Conservation (phyloP, 495 filamentous ascomycete genomes). For the Pyrenopolyporus hunteri region DNA sequence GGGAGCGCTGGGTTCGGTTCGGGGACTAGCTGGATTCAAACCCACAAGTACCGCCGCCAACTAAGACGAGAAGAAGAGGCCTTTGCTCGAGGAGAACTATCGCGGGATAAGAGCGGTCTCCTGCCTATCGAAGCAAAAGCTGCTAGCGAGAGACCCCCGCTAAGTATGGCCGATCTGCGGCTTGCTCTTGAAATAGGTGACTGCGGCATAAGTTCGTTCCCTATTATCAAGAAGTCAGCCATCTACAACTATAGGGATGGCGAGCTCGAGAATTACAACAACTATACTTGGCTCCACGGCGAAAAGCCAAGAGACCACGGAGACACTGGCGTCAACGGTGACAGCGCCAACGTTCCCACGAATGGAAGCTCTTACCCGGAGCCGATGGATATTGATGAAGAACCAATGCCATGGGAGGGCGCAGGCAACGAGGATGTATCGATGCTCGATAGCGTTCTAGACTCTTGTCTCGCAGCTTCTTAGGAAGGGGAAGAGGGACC, state of each 20-base stretch:
- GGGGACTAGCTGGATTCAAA: slow-evolving; percentile 74
- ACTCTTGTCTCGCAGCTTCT: slow-evolving; percentile 56
- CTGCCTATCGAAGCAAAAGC: slow-evolving; percentile 77
- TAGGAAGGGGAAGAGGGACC: slow-evolving; percentile 14
- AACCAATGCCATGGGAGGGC: slow-evolving; percentile 76
- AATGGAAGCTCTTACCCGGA: slow-evolving; percentile 53
- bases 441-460: slow-evolving; percentile 71
- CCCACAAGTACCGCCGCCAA: slow-evolving; percentile 74
- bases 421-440: slow-evolving; percentile 64
- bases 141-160: slow-evolving; percentile 65
- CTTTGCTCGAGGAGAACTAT: slow-evolving; percentile 68
- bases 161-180: slow-evolving; percentile 80
- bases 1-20: slow-evolving; percentile 64
- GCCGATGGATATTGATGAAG: slow-evolving; percentile 69
- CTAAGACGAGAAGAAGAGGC: slow-evolving; percentile 74
- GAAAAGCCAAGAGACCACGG: slow-evolving; percentile 44
- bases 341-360: slow-evolving; percentile 34
- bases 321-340: slow-evolving; percentile 45
- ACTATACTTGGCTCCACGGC: slow-evolving; percentile 56
- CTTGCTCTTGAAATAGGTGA: slow-evolving; percentile 77
- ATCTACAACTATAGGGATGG: slow-evolving; percentile 76
- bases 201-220: slow-evolving; percentile 76
- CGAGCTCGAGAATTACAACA: slow-evolving; percentile 68
- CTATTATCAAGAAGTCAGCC: slow-evolving; percentile 71
- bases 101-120: slow-evolving; percentile 71